Conservation (phyloP, 176 grass and related monocot genomes). For the Carex parvula region DNA sequence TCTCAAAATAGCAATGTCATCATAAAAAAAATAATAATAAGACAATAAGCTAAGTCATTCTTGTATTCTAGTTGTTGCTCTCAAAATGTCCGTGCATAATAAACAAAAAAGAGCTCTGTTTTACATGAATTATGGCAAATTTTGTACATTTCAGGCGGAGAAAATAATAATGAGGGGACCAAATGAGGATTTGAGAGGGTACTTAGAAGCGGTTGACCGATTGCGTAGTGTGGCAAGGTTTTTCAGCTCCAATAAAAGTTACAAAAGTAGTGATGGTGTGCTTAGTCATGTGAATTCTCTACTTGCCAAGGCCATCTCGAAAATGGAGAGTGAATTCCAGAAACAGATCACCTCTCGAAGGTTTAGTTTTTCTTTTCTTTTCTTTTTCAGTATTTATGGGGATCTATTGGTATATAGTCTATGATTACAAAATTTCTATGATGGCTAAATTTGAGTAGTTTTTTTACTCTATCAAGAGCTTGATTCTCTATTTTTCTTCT, state of each 20-base stretch:
- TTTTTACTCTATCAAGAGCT: background rate
- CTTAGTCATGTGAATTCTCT: conserved; percentile 62
- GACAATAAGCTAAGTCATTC: no score
- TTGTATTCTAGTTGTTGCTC: no score
- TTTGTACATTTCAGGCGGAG: conserved; percentile 55
- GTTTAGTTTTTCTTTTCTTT: conserved; percentile 33
- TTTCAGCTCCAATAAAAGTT: conserved; percentile 90
- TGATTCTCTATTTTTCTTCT: background rate
- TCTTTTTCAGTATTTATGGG: no score
- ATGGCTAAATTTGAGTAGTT: background rate
- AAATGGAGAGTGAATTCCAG: conserved; percentile 84
- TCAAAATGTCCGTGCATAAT: background rate
- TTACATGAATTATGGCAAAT: background rate
- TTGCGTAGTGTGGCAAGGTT: conserved; percentile 69
- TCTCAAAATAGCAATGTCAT: no score
- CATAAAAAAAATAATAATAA: no score
- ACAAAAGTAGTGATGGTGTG: conserved; percentile 75
- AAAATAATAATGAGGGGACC: conserved; percentile 74
- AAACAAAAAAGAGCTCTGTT: background rate
- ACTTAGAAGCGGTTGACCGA: conserved; percentile 71
- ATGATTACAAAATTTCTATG: background rate
- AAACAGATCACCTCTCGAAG: conserved; percentile 58
- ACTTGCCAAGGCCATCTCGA: conserved; percentile 66
- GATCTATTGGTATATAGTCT: conserved; percentile 1
- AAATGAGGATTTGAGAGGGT: conserved; percentile 69